Percentiles rank a stretch among this genome's conserved stretches.
Conservation (phyloP, 2,329 filamentous ascomycete genomes). For the Pseudogymnoascus pannorum region DNA sequence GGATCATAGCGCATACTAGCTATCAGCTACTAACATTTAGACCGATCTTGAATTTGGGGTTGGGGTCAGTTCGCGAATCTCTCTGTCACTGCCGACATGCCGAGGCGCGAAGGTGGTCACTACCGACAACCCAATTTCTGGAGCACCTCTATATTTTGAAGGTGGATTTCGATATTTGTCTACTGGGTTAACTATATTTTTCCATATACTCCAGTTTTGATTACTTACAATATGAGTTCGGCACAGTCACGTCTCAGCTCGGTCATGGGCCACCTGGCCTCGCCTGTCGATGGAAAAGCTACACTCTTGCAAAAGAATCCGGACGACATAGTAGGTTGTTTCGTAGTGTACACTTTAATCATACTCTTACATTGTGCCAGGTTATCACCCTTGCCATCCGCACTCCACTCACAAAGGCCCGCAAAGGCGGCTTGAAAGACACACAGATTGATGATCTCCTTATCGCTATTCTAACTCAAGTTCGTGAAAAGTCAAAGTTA, state of each 20-base stretch:
- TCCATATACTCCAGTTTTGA: conserved; percentile 1
- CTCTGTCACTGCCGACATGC: background rate
- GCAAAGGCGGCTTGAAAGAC: conserved; percentile 91
- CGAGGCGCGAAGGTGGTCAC: background rate
- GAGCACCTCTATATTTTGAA: background rate
- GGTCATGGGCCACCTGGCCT: conserved; percentile 35
- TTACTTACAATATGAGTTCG: conserved; percentile 17
- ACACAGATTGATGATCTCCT: conserved; percentile 79
- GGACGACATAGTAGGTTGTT: conserved; percentile 65
- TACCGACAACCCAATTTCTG: background rate
- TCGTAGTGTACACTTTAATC: conserved; percentile 44
- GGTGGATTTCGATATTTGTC: background rate
- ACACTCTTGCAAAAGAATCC: conserved; percentile 69
- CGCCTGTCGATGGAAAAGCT: conserved; percentile 40
- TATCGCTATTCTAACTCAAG: conserved; percentile 63
- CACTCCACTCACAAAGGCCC: conserved; percentile 83
- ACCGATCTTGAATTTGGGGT: background rate
- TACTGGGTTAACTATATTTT: background rate
- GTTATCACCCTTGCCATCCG: conserved; percentile 87
- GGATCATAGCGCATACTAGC: background rate
- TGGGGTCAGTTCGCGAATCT: background rate
- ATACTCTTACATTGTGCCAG: conserved; percentile 12
- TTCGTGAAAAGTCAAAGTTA: conserved; percentile 51
- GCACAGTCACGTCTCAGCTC: conserved; percentile 24
- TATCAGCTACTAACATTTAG: background rate